These are phyloP conservation scores for Melanogaster broomeanus DNA, from an alignment of 768 basidiomycete genomes.

Conservation along the genomic window DNA sequence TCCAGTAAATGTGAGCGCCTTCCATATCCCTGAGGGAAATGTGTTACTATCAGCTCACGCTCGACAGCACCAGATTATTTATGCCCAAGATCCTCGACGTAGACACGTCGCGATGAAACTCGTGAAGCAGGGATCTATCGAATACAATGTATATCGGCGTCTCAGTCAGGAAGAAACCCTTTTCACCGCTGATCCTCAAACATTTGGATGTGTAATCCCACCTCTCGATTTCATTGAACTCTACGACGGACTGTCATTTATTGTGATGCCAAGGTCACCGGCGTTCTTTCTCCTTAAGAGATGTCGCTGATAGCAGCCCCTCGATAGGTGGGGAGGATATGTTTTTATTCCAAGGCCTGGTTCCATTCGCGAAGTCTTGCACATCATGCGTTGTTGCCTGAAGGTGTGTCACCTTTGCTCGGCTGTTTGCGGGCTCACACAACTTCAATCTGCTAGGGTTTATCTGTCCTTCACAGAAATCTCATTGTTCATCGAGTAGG, in stretches of 20 bases:
- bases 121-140: constrained; percentile 21
- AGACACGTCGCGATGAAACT: constrained; percentile 32
- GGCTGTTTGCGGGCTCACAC: not conserved
- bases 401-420: not conserved
- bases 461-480: constrained; percentile 10
- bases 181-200: not conserved
- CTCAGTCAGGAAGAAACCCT: constrained; percentile 12
- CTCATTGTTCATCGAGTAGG: constrained; percentile 12
- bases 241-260: constrained; percentile 23
- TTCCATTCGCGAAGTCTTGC: constrained; percentile 8
- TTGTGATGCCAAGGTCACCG: constrained; percentile 31
- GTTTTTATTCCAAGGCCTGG: constrained; percentile 11
- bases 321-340: constrained; percentile 15
- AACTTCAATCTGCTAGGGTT: not conserved
- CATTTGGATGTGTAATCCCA: constrained; percentile 17
- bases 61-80: not conserved
- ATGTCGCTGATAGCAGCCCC: not conserved
- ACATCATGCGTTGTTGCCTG: constrained; percentile 4
- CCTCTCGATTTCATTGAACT: constrained; percentile 23
- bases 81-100: constrained; percentile 30
- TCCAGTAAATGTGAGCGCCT: too few species aligned
- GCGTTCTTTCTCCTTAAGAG: not conserved
- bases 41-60: too few species aligned
- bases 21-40: too few species aligned
- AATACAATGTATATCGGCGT: constrained; percentile 23